Percentiles rank a stretch among this genome's conserved stretches.
These are phyloP conservation scores for Lactarius indigo DNA, from an alignment of 768 basidiomycete species.

Conservation along the genomic window DNA sequence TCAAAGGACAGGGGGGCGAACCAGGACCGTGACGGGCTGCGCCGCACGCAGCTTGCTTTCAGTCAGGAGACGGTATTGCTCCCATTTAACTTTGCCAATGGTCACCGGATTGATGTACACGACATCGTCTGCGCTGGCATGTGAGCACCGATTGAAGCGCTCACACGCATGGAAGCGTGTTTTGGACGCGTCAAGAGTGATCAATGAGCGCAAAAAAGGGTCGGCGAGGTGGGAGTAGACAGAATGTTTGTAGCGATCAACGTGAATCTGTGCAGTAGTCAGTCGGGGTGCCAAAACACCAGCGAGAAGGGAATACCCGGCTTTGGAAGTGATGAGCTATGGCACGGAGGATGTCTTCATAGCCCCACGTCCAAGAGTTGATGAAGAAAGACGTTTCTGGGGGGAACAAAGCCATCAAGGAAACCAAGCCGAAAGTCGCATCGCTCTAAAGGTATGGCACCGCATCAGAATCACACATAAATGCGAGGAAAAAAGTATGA, in stretches of 20 bases:
- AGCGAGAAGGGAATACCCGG: constrained; percentile 40
- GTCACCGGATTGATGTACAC: constrained; percentile 84
- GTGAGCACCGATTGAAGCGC: constrained; percentile 67
- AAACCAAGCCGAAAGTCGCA: constrained; percentile 62
- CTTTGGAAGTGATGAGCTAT: constrained; percentile 63
- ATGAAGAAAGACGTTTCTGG: constrained; percentile 74
- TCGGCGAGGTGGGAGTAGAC: constrained; percentile 60
- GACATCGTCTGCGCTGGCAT: constrained; percentile 47
- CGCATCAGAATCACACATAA: neutral
- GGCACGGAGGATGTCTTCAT: constrained; percentile 84
- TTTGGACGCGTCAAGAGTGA: constrained; percentile 53
- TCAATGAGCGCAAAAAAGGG: constrained; percentile 55
- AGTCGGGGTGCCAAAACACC: neutral
- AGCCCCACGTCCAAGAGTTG: constrained; percentile 95
- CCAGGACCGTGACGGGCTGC: constrained; percentile 57
- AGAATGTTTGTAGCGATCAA: constrained; percentile 82
- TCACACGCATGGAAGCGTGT: constrained; percentile 96
- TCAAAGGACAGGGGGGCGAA: constrained; percentile 34
- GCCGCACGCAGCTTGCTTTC: constrained; percentile 41
- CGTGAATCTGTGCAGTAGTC: constrained; percentile 59
- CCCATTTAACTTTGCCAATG: constrained; percentile 58
- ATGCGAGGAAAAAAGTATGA: neutral
- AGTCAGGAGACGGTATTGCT: constrained; percentile 45
- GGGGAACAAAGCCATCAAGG: constrained; percentile 68
- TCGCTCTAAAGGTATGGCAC: constrained; percentile 43